These are phyloP conservation scores for Ceratocystis papillata DNA, from an alignment of 2,329 filamentous ascomycete genomes.

Conservation along the genomic window DNA sequence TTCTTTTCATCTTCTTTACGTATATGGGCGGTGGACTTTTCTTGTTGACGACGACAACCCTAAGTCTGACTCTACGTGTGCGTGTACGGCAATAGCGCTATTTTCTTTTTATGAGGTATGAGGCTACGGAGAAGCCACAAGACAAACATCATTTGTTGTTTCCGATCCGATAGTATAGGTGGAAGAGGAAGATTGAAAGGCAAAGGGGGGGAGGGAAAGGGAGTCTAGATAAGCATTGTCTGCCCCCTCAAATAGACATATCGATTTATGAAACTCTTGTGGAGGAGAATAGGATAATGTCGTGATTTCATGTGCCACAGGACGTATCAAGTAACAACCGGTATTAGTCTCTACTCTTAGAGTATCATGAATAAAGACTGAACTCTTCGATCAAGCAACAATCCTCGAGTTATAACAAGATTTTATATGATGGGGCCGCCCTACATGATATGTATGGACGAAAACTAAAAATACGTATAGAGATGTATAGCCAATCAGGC, in stretches of 20 bases:
- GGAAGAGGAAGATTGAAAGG: not conserved
- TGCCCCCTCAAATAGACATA: not conserved
- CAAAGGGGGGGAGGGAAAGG: not conserved
- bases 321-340: not conserved
- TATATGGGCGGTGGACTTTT: constrained; percentile 16
- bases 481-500: no score
- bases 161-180: not conserved
- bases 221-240: not conserved
- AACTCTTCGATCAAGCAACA: not conserved
- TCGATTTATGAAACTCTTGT: not conserved
- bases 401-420: not conserved
- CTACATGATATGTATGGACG: no score
- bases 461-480: no score
- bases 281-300: not conserved
- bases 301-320: constrained; percentile 1
- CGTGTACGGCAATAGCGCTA: constrained; percentile 7
- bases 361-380: not conserved
- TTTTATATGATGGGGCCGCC: not conserved
- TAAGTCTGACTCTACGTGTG: not conserved
- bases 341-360: not conserved
- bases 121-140: not conserved
- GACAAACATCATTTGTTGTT: not conserved
- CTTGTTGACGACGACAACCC: constrained; percentile 6
- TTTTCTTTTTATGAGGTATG: constrained; percentile 14
- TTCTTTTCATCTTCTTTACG: constrained; percentile 25